Evolutionary conservation across 306 rosid genomes (phyloP), one percentile per base, ranked within the genome.

Genomic region (Vigna hirtella): DNA sequence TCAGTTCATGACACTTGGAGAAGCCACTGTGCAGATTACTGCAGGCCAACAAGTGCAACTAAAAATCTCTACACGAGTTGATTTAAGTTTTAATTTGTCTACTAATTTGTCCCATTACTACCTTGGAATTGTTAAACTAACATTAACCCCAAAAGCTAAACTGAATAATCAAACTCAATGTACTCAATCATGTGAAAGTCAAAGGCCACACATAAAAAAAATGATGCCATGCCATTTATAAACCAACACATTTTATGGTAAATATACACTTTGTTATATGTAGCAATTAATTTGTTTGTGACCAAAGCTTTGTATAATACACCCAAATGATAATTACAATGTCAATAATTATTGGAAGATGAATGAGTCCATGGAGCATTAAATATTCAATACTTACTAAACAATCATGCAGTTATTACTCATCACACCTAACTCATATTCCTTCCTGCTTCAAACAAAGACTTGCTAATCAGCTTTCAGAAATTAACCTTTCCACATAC

Each of bases 1-100:
- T 59, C 26, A 7, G 53, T 16, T 28, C 26, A 22, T 53, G 78
- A 67, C 77, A 67, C 57, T 34, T 73, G 72, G 79, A 65, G 56
- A 61, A 79, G 45, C 59, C 74, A 55, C 15, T 36, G 9, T 63
- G 14, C 65, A 42, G 45, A 26, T 52, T 17, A 32, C 77, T 53
- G 55, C 74, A 59, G 84, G 81, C 75, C 71, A 55, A 63, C 79
- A 18, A 66, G 17, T 58, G 61, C 17, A 79, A 36, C 30, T 3
- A 80, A 52, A 50, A 43, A 49, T 70, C 49, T 66, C 10, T 36
- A 40, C 56, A 40, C 26, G 20, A 48, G 38, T 55, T 58, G 20
- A 68, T 76, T 77, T 65, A 70, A 66, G 76, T 77, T 76, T 80
- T 65, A 70, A 72, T 84, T 73, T 68, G n/a, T 80, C 48, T 24